Conservation (phyloP, 108 stramenopile species). For the Cyclotella cryptica region DNA sequence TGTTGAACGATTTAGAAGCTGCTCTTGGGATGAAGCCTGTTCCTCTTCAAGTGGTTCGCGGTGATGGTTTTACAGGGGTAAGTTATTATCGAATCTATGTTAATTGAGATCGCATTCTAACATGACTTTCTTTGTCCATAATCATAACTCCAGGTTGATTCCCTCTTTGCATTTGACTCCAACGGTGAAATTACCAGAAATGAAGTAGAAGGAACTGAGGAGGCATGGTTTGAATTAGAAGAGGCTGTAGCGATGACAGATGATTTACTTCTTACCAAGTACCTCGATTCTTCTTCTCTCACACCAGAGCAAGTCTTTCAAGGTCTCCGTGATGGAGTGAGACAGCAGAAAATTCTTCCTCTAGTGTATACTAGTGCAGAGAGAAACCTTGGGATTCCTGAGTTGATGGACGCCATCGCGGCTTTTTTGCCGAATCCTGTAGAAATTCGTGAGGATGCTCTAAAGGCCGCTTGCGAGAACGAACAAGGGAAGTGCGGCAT, state of each 20-base stretch:
- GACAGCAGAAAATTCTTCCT: slow-evolving; percentile 33
- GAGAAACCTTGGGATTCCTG: slow-evolving; percentile 36
- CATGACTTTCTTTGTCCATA: too few relatives aligned
- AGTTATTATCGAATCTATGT: neutral
- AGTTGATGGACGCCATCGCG: slow-evolving; percentile 43
- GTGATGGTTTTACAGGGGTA: slow-evolving; percentile 26
- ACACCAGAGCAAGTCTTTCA: slow-evolving; percentile 12
- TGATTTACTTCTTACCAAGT: slow-evolving; percentile 43
- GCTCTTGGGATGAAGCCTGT: slow-evolving; percentile 36
- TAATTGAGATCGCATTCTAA: neutral
- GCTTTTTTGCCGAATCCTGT: slow-evolving; percentile 39
- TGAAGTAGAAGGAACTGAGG: slow-evolving; percentile 19
- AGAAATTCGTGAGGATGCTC: slow-evolving; percentile 33
- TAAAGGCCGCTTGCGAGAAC: slow-evolving; percentile 30
- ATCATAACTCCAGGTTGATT: slow-evolving; percentile 2
- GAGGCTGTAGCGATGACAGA: slow-evolving; percentile 46
- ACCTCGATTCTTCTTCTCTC: slow-evolving; percentile 28
- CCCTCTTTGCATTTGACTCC: slow-evolving; percentile 25
- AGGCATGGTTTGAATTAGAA: slow-evolving; percentile 39
- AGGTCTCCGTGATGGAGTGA: slow-evolving; percentile 21
- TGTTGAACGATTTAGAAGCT: slow-evolving; percentile 31
- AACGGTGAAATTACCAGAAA: slow-evolving; percentile 16
- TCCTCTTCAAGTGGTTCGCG: slow-evolving; percentile 34
- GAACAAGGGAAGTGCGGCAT: slow-evolving; percentile 25
- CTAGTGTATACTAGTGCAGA: slow-evolving; percentile 39